Base-by-base conservation (phyloP, 345 rosid genomes). In the Boechera divaricarpa region DNA sequence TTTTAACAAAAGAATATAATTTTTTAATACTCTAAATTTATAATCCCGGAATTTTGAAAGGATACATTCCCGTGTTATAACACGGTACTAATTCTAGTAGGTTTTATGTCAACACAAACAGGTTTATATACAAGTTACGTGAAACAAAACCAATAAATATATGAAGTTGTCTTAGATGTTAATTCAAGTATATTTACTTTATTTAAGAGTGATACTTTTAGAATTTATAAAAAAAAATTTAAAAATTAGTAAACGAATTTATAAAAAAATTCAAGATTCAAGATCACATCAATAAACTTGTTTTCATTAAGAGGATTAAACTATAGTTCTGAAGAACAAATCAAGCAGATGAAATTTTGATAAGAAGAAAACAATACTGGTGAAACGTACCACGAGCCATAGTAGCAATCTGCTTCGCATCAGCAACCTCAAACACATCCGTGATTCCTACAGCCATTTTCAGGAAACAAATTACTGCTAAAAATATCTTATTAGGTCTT, bases 401-500 rank as follows among this genome's bases (percentile, higher is more conserved):
- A 29, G 51, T 57, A 54, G 93, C 99, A 78, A 94, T 92, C 79
- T 87, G 85, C 78, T 82, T 85, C 2, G 87, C 87, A 83, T 92
- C 97, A 75, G 90, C 97, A 82, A 90, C 90, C 38, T 67, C 69
- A 59, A 84, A 75, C 63, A 84, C 77, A 70, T 82, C 79, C n/a
- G 59, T 81, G 63, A 89, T 80, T 64, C 90, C 98, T 81, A 79
- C 81, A 77, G 7, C 16, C 28, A 68, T 64, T 60, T 69, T 9
- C 56, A 51, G 47, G 24, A 11, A 56, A 67, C 42, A 63, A 33
- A 53, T 32, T 51, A 38, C 21, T 1, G 1, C 49, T 42, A 61
- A 75, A 15, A 24, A 2, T 24, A 44, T 53, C 41, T 31, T 38
- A 35, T 2, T 42, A 51, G 10, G n/a, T 47, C 15, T 54, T 55